phyloP scores from a whole-genome alignment of 192 early-diverging fungal genomes.

The Cetraspora pellucida region DNA sequence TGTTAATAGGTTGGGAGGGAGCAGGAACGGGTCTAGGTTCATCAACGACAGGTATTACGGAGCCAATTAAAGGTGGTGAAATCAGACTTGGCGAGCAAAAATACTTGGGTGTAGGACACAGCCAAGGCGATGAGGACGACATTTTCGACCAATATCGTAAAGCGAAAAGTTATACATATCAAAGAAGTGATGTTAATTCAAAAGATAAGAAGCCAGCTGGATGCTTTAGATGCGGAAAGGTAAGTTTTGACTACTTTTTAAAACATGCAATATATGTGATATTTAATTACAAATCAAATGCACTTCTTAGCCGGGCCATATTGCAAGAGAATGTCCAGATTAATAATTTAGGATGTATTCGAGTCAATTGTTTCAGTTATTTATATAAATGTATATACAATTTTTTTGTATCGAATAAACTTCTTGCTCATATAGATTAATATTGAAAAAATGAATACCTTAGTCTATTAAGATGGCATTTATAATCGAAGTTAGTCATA shows the following conservation, averaged over 20 bases:
- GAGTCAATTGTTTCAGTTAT: too few species aligned
- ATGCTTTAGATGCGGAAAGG: conserved; percentile 34
- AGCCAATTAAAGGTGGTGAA: conserved; percentile 33
- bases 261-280: neutral
- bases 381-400: too few species aligned
- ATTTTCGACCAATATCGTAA: conserved; percentile 37
- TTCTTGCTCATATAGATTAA: too few species aligned
- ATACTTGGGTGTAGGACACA: conserved; percentile 32
- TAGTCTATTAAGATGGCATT: too few species aligned
- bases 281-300: neutral
- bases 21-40: conserved; percentile 29
- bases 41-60: conserved; percentile 23
- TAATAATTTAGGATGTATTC: neutral
- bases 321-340: conserved; percentile 20
- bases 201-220: conserved; percentile 34
- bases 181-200: conserved; percentile 22
- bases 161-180: conserved; percentile 35
- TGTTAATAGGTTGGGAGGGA: conserved; percentile 30
- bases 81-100: conserved; percentile 29
- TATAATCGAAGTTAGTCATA: too few species aligned
- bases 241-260: neutral
- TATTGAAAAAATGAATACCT: too few species aligned
- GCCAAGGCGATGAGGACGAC: conserved; percentile 22
- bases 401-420: too few species aligned
- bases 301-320: neutral